Base-by-base conservation (phyloP, 2,329 filamentous ascomycete genomes). In the Cladosporium oxysporum region DNA sequence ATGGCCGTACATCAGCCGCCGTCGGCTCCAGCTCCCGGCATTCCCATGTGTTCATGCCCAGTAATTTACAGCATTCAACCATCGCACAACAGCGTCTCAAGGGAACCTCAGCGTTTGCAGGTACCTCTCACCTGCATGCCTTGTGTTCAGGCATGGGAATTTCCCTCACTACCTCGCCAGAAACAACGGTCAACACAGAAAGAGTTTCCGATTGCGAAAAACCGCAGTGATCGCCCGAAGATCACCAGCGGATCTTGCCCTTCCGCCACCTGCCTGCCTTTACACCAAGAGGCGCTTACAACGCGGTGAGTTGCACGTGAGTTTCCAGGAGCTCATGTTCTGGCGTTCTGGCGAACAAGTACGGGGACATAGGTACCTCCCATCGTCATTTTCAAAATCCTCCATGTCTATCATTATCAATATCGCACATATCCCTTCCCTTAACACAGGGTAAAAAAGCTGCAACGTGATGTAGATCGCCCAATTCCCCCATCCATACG, bases 1-100 rank as follows among this genome's bases (percentile, higher is more conserved):
- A 58, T 23, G 35, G 35, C 57, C 57, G 37, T 37, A 59, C 57
- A 59, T 59, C 57, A 59, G 57, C 57, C 57, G 57, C 57, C 57
- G 57, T 16, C 57, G 33, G n/a, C 1, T 33, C 26, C 52, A 33
- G 52, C 29, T 29, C 52, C 26, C 52, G 29, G 28, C 55, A 41
- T 58, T 28, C 12, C 55, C 53, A 58, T 37, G 11, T 31, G 18
- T 18, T 18, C n/a, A 14, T 31, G 16, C 50, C 37, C 37, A 44
- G 37, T 44, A 44, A 21, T 41, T 18, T 41, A 23, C 55, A 41
- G n/a, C 18, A 37, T 41, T 59, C 57, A 59, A 59, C 57, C 37
- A 21, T 47, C 33, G 33, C 35, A 59, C 57, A 23, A 18, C 31
- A 41, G 23, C 23, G 23, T 47, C 21, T 23, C 37, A 57, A 21